Evolutionary conservation across 2,329 filamentous ascomycete species (phyloP).

Genomic region (Talaromyces sp.): DNA sequence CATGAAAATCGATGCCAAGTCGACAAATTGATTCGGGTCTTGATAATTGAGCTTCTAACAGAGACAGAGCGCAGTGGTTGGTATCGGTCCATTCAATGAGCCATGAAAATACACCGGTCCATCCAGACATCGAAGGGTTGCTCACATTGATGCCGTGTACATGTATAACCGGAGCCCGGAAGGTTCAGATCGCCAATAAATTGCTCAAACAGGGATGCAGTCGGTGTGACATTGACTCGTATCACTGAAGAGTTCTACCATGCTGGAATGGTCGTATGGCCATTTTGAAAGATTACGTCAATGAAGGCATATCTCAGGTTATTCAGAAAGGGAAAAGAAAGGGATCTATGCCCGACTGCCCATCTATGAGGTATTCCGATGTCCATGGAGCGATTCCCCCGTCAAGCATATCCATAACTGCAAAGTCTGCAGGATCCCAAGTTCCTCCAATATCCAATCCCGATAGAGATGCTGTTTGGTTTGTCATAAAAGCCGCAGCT

Average conservation of each 20-base stretch:
- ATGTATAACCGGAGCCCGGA: not conserved
- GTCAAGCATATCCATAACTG: constrained; percentile 17
- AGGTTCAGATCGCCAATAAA: not conserved
- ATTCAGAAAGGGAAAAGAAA: constrained; percentile 15
- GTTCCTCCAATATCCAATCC: not conserved
- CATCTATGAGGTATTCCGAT: constrained; percentile 19
- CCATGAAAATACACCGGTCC: too few relatives aligned
- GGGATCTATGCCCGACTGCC: constrained; percentile 18
- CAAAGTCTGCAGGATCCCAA: constrained; percentile 16
- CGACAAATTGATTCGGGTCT: not conserved
- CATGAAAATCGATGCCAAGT: not conserved
- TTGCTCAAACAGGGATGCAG: not conserved
- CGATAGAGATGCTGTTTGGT: not conserved
- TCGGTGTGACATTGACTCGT: not conserved
- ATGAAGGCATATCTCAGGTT: not conserved
- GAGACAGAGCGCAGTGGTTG: too few relatives aligned
- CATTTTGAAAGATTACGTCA: not conserved
- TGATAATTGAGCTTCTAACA: too few relatives aligned
- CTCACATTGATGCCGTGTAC: not conserved
- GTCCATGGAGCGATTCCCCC: constrained; percentile 16
- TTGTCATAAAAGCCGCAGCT: not conserved
- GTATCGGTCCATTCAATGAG: not conserved
- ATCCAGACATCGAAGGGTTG: not conserved
- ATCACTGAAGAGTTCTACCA: not conserved
- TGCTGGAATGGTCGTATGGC: not conserved